Evolutionary conservation across 2,329 filamentous ascomycete genomes (phyloP).

Genomic region (Apiospora koreana): DNA sequence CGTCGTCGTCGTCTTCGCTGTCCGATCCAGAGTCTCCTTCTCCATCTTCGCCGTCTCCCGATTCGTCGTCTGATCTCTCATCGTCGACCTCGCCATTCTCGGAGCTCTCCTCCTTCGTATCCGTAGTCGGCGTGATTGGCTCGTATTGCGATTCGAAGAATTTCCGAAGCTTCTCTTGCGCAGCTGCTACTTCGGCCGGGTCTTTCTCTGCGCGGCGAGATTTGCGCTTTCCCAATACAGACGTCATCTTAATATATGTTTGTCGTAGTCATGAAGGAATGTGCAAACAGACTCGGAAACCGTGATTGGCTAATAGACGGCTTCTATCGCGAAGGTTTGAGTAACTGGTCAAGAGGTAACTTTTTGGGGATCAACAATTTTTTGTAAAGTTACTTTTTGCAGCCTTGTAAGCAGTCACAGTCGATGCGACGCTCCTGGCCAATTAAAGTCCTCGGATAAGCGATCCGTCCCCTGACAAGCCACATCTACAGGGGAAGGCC

Average conservation of each 20-base stretch:
- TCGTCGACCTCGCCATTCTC: constrained; percentile 39
- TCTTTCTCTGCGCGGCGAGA: constrained; percentile 24
- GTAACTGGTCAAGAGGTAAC: background rate
- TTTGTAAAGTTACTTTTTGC: background rate
- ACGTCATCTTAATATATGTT: background rate
- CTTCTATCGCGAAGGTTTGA: background rate
- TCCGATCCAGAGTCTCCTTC: constrained; percentile 23
- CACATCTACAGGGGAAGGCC: background rate
- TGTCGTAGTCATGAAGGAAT: no score
- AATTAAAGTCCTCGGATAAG: background rate
- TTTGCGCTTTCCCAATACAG: constrained; percentile 52
- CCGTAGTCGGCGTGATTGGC: constrained; percentile 55
- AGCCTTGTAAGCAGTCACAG: background rate
- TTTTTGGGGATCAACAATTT: background rate
- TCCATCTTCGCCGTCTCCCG: constrained; percentile 28
- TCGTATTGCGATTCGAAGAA: constrained; percentile 90
- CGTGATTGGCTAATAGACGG: background rate
- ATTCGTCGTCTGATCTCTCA: constrained; percentile 18
- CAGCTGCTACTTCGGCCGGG: constrained; percentile 47
- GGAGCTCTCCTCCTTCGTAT: constrained; percentile 23
- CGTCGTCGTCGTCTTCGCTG: constrained; percentile 35
- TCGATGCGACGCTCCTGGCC: background rate
- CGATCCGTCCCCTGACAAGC: background rate
- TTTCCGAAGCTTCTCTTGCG: constrained; percentile 75
- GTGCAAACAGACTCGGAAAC: background rate